Base-by-base conservation (phyloP, 2,329 filamentous ascomycete species). In the Helminthosporium solani region DNA sequence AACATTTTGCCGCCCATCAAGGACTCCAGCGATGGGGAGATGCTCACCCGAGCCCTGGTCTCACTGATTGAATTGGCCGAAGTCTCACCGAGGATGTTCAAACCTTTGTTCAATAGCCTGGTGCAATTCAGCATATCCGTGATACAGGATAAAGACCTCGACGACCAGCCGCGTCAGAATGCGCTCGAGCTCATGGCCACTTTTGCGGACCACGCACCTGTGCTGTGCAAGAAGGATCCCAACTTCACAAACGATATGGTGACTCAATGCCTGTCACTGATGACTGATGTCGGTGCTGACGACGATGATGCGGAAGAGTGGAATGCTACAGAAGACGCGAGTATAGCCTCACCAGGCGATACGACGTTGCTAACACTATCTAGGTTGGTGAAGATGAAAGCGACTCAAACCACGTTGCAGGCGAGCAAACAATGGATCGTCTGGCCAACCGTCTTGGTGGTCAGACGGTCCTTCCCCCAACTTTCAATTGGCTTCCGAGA, bases 361-460 rank as follows among this genome's bases (percentile, higher is more conserved):
- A 19, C n/a, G 30, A 16, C 21, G 11, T 20, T 35, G 16, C 45
- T 47, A 33, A 47, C 35, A 36, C 45, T 39, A 16, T 46, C 15
- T 58, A 89, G 86, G 84, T 96, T 54, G 94, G 99, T 55, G 83
- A 90, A 49, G 94, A 97, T 59, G 94, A 99, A 73, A 96, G 90
- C 66, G 94, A 99, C 64, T 83, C 90, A 52, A 99, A 99, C 69
- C 94, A 99, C 65, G 91, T 99, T 55, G 94, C 92, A 34, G 94
- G 94, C 50, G 94, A 99, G 73, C 94, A 99, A 73, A 95, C 90
- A 59, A 97, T 99, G 92, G 94, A 99, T 68, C 85, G 94, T 47
- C 78, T 99, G 43, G 92, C 94, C 44, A 99, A 97, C 77, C 96
- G 96, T 73, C 86, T 99, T 28, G 94, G 94, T 46, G 94, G 94